Evolutionary conservation across 495 filamentous ascomycete species (phyloP), one percentile per base, ranked within the genome.

Genomic region (Podospora australis): DNA sequence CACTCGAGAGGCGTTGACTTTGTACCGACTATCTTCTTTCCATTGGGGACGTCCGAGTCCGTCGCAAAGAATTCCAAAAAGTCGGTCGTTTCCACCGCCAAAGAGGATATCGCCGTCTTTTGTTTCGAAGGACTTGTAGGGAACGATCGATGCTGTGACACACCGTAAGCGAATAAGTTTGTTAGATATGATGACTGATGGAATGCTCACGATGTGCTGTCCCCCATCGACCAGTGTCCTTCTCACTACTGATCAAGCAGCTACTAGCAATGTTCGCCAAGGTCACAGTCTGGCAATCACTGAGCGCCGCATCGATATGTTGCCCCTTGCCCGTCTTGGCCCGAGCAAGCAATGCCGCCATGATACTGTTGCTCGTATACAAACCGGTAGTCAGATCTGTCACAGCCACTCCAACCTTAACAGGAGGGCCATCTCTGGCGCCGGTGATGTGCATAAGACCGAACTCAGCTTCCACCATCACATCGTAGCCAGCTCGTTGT

Each of bases 381-480:
- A 98, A 61, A 0, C 92, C 92, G 0, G 92, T 97, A 0, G 92
- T 97, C 44, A 98, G 66, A 63, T 98, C 92, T 0, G 94, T 98
- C 6, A 97, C 91, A 5, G 92, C 92, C 11, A 97, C 92, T 4
- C 92, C 92, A 2, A 98, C 92, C 68, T 98, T 98, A 11, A 96
- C 94, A 0, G 94, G 94, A 2, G 89, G 86, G 0, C 92, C 88
- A 48, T 95, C 88, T 54, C 87, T 70, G 34, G 75, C 73, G 9
- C 92, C 92, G 0, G 92, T 98, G 46, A 98, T 97, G 63, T 98
- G 94, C 92, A 98, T 98, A 46, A 98, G 61, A 4, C 92, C 92
- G 72, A 98, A 88, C 65, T 97, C 92, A 34, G 91, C 94, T 67
- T 98, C 92, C 0, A 98, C 94, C 90, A 98, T 97, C 48, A 98